Base-by-base conservation (phyloP, 345 rosid species). In the Raphanus sativus region DNA sequence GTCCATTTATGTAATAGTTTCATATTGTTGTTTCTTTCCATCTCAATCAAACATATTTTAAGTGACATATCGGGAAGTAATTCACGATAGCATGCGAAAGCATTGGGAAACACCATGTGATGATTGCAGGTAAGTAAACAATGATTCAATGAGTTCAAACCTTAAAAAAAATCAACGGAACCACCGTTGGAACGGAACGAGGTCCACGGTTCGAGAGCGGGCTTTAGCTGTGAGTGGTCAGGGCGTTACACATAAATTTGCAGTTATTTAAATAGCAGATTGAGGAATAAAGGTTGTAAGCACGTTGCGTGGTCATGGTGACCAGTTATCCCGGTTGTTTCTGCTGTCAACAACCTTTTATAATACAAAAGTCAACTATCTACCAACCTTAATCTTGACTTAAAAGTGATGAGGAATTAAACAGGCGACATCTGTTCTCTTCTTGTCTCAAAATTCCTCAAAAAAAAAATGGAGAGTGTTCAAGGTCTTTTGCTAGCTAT, bases 311-410 rank as follows among this genome's bases (percentile, higher is more conserved):
- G 4, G 16, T 33, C 58, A 69, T 76, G 80, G 10, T n/a, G 56
- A 69, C 52, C 70, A 69, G n/a, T 26, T 16, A 69, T 48, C 40
- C 24, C 2, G 6, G 74, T 34, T 61, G 69, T 62, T 48, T 15
- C 5, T 62, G 80, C 69, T 76, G 80, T 69, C 69, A 62, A 50
- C 32, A n/a, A 69, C 25, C 5, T 10, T 62, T 61, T 62, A 61
- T 24, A 62, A 69, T 62, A 54, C 11, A 8, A 36, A 45, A 68
- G 73, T 48, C 79, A 69, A 69, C 42, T 4, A 50, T 50, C 55
- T 24, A 61, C 56, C 30, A 50, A 61, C 74, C 74, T 76, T 69
- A 76, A 69, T 68, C 21, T 76, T 76, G 74, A 76, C 80, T 76
- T 76, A 25, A 50, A 61, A 50, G 55, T 15, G 21, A 68, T 8